A percentile compares a stretch with the other conserved stretches of the same genome.
These are phyloP conservation scores for Geotrichum phurueaensis DNA, from an alignment of 1,139 yeast genomes.

Conservation along the genomic window DNA sequence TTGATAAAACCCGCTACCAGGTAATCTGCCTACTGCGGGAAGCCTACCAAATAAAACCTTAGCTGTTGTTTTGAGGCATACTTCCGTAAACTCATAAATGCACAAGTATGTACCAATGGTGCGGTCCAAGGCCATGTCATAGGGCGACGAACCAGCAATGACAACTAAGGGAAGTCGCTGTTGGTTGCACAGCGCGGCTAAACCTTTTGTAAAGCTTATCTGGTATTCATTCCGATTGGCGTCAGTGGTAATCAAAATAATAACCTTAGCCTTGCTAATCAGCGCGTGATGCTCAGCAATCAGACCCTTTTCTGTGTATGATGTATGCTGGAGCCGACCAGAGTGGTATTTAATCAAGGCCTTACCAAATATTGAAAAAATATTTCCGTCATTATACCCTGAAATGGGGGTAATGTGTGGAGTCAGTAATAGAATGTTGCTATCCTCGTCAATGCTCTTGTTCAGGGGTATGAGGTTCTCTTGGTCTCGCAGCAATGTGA, in stretches of 20 bases:
- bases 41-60: slow-evolving; percentile 51
- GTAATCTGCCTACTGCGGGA: slow-evolving; percentile 51
- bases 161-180: slow-evolving; percentile 53
- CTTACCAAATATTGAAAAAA: slow-evolving; percentile 41
- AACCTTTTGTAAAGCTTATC: slow-evolving; percentile 57
- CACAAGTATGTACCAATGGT: slow-evolving; percentile 55
- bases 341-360: slow-evolving; percentile 28
- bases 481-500: slow-evolving; percentile 54
- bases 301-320: slow-evolving; percentile 61
- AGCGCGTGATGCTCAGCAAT: slow-evolving; percentile 53
- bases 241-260: slow-evolving; percentile 56
- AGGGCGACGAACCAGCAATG: slow-evolving; percentile 61
- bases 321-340: slow-evolving; percentile 53
- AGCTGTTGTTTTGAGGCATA: slow-evolving; percentile 47
- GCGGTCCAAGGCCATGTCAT: slow-evolving; percentile 53
- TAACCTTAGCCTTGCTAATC: slow-evolving; percentile 51
- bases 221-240: slow-evolving; percentile 61
- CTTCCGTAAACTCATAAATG: slow-evolving; percentile 54
- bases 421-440: slow-evolving; percentile 45
- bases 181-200: slow-evolving; percentile 50
- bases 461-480: slow-evolving; percentile 49
- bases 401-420: slow-evolving; percentile 41
- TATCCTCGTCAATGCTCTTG: slow-evolving; percentile 38
- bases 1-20: slow-evolving; percentile 41
- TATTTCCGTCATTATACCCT: slow-evolving; percentile 49